phyloP scores from a whole-genome alignment of 371 early-diverging fungal genomes.

The Mucor velutinosus region DNA sequence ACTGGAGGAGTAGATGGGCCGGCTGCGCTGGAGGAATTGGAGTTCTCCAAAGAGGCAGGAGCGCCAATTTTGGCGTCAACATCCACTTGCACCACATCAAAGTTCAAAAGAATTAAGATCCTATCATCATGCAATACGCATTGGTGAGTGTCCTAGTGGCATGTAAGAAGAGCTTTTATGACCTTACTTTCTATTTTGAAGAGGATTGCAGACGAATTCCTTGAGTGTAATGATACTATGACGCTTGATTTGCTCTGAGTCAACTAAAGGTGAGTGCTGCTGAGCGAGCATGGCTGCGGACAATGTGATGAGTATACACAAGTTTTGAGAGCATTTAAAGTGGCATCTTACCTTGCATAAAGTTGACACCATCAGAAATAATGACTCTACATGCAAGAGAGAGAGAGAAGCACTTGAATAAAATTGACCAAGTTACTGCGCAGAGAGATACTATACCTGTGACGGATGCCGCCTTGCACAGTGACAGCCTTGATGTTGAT shows the following conservation, averaged over 20 bases:
- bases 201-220: conserved; percentile 55
- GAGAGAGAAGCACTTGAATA: background rate
- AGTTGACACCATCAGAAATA: conserved; percentile 69
- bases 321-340: background rate
- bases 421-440: background rate
- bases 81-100: conserved; percentile 43
- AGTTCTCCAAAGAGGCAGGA: conserved; percentile 38
- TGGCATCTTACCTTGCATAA: conserved; percentile 61
- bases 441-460: conserved; percentile 47
- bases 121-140: conserved; percentile 21
- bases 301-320: background rate
- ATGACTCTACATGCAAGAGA: conserved; percentile 49
- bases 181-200: conserved; percentile 60
- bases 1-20: background rate
- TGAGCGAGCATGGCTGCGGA: conserved; percentile 67
- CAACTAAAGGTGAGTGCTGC: conserved; percentile 52
- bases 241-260: conserved; percentile 47
- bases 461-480: conserved; percentile 44
- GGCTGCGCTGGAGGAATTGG: background rate
- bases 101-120: conserved; percentile 59
- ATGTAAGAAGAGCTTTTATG: background rate
- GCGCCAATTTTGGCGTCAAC: conserved; percentile 45
- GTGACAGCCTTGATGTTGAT: conserved; percentile 61
- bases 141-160: background rate
- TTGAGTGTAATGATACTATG: conserved; percentile 55